Evolutionary conservation across 371 early-diverging fungal genomes (phyloP), one percentile per base, ranked within the genome.

Genomic region (Cokeromyces recurvatus): DNA sequence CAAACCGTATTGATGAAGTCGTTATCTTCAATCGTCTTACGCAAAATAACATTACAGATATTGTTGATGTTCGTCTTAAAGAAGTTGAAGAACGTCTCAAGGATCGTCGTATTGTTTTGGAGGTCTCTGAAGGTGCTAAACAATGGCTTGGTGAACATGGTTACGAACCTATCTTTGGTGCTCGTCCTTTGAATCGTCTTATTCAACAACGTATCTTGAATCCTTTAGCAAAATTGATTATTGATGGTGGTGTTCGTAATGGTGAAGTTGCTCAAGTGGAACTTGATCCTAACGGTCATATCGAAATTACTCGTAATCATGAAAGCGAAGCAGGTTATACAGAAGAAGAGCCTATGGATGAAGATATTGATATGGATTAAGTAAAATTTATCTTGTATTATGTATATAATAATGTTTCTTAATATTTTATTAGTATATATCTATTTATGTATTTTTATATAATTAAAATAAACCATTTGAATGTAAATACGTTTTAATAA

Each of bases 1-100:
- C 89, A 43, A 95, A 95, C 67, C 86, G 95, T 64, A 85, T 95
- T 34, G 95, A 94, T 65, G 89, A 90, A 51, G 57, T 90, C 48
- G 78, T 90, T 21, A 83, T 89, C 41, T 95, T 95, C 64, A 90
- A 92, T 57, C 76, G 86, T 2, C 78, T 96, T n/a, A 62, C 78
- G 6, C 81, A 79, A 55, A 62, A 62, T 8, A 79, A 79, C 23
- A 81, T 95, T 46, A 72, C 80, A 22, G 75, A 71, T 43, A 96
- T 96, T 55, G 88, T 93, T 20, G 87, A 91, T 59, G 84, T 91
- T 7, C 85, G 95, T 38, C 66, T 95, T 20, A 46, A 68, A 25
- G 89, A 90, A 51, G 77, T 95, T 4, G 82, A 89, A 59, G 46
- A 71, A 16, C 86, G 87, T 32, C 57, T 95, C 24, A 66, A 68